These are phyloP conservation scores for Colletotrichum camelliae DNA, from an alignment of 2,329 filamentous ascomycete genomes.

Conservation along the genomic window DNA sequence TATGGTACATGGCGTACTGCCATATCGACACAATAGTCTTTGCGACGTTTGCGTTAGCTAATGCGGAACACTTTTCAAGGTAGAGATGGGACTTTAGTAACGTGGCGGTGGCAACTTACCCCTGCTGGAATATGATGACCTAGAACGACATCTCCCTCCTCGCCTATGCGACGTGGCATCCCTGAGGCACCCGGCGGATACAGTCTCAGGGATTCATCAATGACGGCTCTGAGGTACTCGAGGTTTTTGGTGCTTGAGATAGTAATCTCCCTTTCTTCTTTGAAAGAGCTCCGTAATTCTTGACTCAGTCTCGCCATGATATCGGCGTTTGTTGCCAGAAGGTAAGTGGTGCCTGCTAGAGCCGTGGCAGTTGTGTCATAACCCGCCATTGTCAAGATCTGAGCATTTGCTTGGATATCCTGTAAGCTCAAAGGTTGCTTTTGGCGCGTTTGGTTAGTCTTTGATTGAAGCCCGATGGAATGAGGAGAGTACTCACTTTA, in stretches of 20 bases:
- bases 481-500: not conserved
- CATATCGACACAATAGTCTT: conserved; percentile 47
- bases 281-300: conserved; percentile 42
- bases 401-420: not conserved
- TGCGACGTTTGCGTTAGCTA: not conserved
- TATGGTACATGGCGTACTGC: conserved; percentile 49
- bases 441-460: rapidly evolving
- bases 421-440: not conserved
- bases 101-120: conserved; percentile 20
- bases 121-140: conserved; percentile 34
- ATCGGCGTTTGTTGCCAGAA: conserved; percentile 32
- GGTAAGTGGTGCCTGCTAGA: conserved; percentile 28
- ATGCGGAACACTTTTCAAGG: no score
- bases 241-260: conserved; percentile 33
- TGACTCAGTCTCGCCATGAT: conserved; percentile 31
- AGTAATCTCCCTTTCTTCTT: conserved; percentile 38
- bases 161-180: conserved; percentile 30
- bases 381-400: conserved; percentile 31
- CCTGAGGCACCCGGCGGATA: conserved; percentile 35
- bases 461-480: not conserved
- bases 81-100: no score
- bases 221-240: conserved; percentile 40
- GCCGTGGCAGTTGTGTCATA: conserved; percentile 38
- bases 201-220: conserved; percentile 47
- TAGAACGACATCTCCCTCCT: conserved; percentile 34